A percentile compares a stretch with the other conserved stretches of the same genome.
Conservation (phyloP, 2,329 filamentous ascomycete species). For the Lachnellula suecica region DNA sequence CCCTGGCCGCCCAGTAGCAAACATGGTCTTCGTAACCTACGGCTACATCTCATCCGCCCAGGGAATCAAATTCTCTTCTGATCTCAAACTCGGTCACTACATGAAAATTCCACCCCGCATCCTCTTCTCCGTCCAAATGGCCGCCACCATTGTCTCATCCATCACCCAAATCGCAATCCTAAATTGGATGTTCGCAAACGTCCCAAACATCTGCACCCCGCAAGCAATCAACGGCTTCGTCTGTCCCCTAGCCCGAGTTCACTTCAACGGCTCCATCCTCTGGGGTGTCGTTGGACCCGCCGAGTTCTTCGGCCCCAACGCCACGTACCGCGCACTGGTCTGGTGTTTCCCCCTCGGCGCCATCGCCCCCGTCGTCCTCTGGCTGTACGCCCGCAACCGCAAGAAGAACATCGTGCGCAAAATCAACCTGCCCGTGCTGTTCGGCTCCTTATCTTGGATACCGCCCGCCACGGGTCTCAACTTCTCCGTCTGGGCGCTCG, state of each 20-base stretch:
- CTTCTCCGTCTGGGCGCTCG: slow-evolving; percentile 82
- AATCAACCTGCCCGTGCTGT: slow-evolving; percentile 79
- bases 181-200: slow-evolving; percentile 86
- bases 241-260: slow-evolving; percentile 81
- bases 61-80: slow-evolving; percentile 84
- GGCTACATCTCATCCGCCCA: slow-evolving; percentile 88
- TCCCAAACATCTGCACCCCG: slow-evolving; percentile 74
- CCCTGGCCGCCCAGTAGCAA: slow-evolving; percentile 81
- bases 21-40: slow-evolving; percentile 93
- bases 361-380: slow-evolving; percentile 71
- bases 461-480: slow-evolving; percentile 85
- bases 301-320: slow-evolving; percentile 77
- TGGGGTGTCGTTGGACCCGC: slow-evolving; percentile 85
- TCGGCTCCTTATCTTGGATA: slow-evolving; percentile 82
- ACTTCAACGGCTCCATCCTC: slow-evolving; percentile 87
- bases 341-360: slow-evolving; percentile 82
- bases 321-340: slow-evolving; percentile 73
- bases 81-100: slow-evolving; percentile 84
- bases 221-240: slow-evolving; percentile 84
- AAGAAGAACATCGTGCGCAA: slow-evolving; percentile 67
- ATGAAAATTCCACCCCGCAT: slow-evolving; percentile 85
- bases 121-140: slow-evolving; percentile 75
- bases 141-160: slow-evolving; percentile 73
- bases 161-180: slow-evolving; percentile 80
- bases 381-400: slow-evolving; percentile 63